phyloP scores from a whole-genome alignment of 2,329 filamentous ascomycete genomes.

The Sclerotinia trifoliorum region DNA sequence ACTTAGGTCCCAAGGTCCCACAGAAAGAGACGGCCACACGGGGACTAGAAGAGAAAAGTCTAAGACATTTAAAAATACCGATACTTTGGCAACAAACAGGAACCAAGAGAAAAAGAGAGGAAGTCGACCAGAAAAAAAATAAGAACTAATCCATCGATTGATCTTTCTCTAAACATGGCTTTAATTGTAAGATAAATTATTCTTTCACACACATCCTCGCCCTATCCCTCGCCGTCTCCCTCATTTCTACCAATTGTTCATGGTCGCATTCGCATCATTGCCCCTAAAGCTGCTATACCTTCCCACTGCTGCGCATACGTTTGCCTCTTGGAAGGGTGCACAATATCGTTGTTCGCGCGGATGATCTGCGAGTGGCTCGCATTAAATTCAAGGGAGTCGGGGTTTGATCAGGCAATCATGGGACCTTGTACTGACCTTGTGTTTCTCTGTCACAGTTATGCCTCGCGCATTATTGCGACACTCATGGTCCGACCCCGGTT shows the following conservation, averaged over 20 bases:
- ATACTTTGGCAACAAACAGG: constrained; percentile 2
- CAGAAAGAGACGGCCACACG: constrained; percentile 10
- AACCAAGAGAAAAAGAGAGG: background rate
- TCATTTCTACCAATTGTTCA: background rate
- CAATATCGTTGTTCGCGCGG: background rate
- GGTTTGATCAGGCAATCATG: background rate
- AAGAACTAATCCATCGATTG: background rate
- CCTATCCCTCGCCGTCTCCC: constrained; percentile 9
- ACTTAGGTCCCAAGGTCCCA: constrained; percentile 4
- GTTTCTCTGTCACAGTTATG: constrained; percentile 52
- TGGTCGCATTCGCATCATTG: background rate
- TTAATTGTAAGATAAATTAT: constrained; percentile 37
- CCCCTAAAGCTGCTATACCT: constrained; percentile 18
- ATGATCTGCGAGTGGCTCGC: constrained; percentile 7
- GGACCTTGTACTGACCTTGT: constrained; percentile 27
- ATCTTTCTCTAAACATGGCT: constrained; percentile 35
- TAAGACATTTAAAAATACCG: constrained; percentile 8
- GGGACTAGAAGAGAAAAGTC: background rate
- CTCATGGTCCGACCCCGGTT: constrained; percentile 66
- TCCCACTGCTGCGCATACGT: background rate
- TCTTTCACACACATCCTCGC: background rate
- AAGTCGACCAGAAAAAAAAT: background rate
- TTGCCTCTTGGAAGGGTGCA: constrained; percentile 10
- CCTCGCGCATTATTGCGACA: constrained; percentile 69
- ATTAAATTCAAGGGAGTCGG: background rate